phyloP scores from a whole-genome alignment of 2,329 filamentous ascomycete genomes.

The Fusarium irregulare region DNA sequence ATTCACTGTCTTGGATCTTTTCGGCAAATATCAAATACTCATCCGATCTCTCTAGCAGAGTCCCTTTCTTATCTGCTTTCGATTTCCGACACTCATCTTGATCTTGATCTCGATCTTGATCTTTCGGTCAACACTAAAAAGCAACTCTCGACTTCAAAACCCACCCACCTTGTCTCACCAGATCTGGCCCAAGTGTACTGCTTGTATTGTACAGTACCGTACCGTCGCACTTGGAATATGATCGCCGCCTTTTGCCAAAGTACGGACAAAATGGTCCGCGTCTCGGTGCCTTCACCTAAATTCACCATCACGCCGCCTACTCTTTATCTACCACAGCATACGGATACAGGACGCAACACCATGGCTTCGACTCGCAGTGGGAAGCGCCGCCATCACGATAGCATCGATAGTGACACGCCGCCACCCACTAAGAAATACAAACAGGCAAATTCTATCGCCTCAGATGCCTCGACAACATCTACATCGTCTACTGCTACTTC shows the following conservation, averaged over 20 bases:
- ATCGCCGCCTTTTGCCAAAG: slow-evolving; percentile 26
- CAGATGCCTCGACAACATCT: slow-evolving; percentile 39
- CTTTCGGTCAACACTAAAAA: neutral
- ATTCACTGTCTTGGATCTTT: slow-evolving; percentile 16
- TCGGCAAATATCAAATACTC: slow-evolving; percentile 39
- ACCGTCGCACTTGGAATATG: slow-evolving; percentile 8
- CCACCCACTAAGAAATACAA: slow-evolving; percentile 45
- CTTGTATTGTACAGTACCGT: neutral
- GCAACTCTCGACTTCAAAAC: neutral
- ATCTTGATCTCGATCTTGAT: slow-evolving; percentile 6
- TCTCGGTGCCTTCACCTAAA: slow-evolving; percentile 23
- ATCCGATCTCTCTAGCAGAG: slow-evolving; percentile 35
- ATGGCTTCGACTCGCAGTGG: slow-evolving; percentile 38
- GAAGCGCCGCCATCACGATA: slow-evolving; percentile 41
- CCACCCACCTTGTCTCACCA: neutral
- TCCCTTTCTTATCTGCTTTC: slow-evolving; percentile 23
- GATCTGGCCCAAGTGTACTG: neutral
- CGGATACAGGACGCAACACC: slow-evolving; percentile 9
- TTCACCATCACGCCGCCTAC: slow-evolving; percentile 19
- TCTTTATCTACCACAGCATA: slow-evolving; percentile 23
- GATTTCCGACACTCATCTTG: slow-evolving; percentile 11
- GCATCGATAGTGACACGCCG: slow-evolving; percentile 32
- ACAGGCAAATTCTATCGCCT: slow-evolving; percentile 42
- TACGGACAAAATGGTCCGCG: slow-evolving; percentile 24
- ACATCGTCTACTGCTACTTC: slow-evolving; percentile 26